Conservation (phyloP, 805 yeast species). For the Komagataella pseudopastoris region DNA sequence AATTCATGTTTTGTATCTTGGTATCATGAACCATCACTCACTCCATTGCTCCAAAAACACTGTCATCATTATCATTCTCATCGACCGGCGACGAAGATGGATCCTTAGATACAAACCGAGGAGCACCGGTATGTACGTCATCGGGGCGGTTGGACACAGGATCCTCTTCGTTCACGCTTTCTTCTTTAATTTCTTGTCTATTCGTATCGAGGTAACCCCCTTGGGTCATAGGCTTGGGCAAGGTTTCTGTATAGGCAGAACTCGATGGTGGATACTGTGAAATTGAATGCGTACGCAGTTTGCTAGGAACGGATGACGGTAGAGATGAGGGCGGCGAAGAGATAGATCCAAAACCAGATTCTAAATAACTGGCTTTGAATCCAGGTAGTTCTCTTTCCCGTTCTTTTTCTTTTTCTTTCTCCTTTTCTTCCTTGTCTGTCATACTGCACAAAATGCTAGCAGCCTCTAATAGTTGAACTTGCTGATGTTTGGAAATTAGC, state of each 20-base stretch:
- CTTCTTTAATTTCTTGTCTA: conserved; percentile 4
- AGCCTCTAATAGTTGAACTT: conserved; percentile 70
- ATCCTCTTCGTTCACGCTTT: conserved; percentile 2
- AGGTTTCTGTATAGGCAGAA: conserved; percentile 1
- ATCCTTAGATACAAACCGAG: conserved; percentile 2
- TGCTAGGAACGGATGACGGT: background rate
- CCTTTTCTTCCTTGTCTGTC: conserved; percentile 26
- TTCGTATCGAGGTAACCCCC: conserved; percentile 21
- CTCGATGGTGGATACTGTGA: conserved; percentile 31
- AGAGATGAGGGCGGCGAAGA: conserved; percentile 5
- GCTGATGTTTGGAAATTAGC: conserved; percentile 77
- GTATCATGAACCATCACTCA: conserved; percentile 3
- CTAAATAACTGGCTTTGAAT: conserved; percentile 1
- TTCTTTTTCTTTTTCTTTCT: conserved; percentile 2
- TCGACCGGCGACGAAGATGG: conserved; percentile 3
- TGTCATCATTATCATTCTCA: conserved; percentile 13
- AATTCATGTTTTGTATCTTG: background rate
- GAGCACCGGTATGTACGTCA: background rate
- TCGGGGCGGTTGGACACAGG: conserved; percentile 5
- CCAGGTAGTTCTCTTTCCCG: conserved; percentile 1
- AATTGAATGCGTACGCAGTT: conserved; percentile 15
- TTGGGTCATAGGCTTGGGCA: conserved; percentile 6
- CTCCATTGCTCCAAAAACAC: conserved; percentile 25
- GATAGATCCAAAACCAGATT: conserved; percentile 6
- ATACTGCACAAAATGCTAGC: conserved; percentile 67